A percentile compares a stretch with the other conserved stretches of the same genome.
phyloP scores from a whole-genome alignment of 176 grass and related monocot species.

The Thinopyrum elongatum region DNA sequence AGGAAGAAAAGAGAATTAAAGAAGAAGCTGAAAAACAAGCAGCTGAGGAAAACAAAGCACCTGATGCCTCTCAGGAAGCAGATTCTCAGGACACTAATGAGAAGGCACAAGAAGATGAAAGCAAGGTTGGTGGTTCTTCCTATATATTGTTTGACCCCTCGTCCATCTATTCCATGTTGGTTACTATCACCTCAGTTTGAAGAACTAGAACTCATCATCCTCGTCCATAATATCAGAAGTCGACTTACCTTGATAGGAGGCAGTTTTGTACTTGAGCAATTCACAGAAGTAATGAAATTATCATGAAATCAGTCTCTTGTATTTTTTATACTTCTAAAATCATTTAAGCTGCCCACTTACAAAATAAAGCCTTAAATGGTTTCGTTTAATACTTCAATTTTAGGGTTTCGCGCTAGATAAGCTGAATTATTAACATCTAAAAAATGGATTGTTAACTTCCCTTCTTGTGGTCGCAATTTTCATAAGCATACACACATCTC shows the following conservation, averaged over 20 bases:
- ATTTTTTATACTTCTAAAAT: neutral
- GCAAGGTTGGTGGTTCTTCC: conserved; percentile 48
- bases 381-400: neutral
- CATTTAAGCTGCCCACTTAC: neutral
- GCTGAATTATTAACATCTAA: neutral
- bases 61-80: conserved; percentile 44
- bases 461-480: neutral
- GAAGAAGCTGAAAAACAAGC: conserved; percentile 73
- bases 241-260: conserved; percentile 15
- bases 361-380: neutral
- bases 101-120: conserved; percentile 38
- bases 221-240: neutral
- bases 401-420: neutral
- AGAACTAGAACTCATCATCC: neutral
- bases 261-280: conserved; percentile 7
- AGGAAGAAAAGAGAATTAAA: conserved; percentile 88
- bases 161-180: neutral
- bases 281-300: conserved; percentile 8
- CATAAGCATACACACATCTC: neutral
- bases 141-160: conserved; percentile 23
- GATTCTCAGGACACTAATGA: conserved; percentile 37
- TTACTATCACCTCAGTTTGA: conserved; percentile 13
- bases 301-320: neutral
- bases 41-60: conserved; percentile 37
- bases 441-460: neutral